Conservation (phyloP, 345 rosid genomes). For the Salix dunnii region DNA sequence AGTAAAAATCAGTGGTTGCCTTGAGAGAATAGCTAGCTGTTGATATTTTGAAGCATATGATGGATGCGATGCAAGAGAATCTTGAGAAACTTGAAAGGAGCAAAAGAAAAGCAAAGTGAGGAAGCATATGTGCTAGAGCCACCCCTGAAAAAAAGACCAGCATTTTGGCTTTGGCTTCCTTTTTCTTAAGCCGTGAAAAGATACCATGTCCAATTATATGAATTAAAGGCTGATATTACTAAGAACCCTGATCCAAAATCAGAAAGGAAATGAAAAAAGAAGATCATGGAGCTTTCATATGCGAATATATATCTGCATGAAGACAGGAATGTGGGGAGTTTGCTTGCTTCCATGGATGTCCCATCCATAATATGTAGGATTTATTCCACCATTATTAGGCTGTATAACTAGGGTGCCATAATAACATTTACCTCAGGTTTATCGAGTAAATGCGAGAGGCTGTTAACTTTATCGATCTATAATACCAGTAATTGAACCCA, state of each 20-base stretch:
- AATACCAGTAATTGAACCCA: too few relatives aligned
- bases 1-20: neutral
- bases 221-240: neutral
- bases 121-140: constrained; percentile 33
- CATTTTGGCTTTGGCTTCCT: neutral
- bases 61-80: constrained; percentile 3
- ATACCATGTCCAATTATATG: constrained; percentile 5
- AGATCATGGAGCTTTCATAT: neutral
- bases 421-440: neutral
- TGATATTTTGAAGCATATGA: neutral
- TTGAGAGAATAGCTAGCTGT: neutral
- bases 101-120: constrained; percentile 10
- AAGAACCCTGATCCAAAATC: neutral
- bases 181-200: neutral
- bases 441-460: neutral
- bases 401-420: neutral
- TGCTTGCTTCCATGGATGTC: constrained; percentile 23
- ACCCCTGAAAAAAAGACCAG: too few relatives aligned
- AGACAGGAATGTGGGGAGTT: neutral
- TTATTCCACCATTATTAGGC: constrained; percentile 17
- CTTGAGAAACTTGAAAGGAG: neutral
- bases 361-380: constrained; percentile 19
- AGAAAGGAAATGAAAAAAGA: neutral
- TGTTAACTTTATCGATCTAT: too few relatives aligned
- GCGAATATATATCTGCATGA: neutral